Percentiles rank a stretch among this genome's conserved stretches.
Evolutionary conservation across 176 grass and related monocot species (phyloP).

Genomic region (Raddia guianensis): DNA sequence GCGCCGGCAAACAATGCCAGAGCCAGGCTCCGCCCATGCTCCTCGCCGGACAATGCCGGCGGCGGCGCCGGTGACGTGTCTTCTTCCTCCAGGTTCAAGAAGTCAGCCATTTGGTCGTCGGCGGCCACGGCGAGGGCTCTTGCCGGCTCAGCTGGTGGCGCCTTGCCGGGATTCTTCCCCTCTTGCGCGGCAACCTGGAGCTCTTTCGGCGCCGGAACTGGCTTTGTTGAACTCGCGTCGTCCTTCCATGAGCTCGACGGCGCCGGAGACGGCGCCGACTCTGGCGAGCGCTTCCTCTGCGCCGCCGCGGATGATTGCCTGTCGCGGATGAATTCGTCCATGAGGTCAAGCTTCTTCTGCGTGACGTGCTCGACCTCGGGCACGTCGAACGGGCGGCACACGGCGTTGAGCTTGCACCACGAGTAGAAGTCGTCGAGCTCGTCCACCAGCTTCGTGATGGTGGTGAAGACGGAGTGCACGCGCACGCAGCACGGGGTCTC

Average conservation of each 20-base stretch:
- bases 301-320: constrained; percentile 15
- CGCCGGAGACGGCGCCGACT: not conserved
- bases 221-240: constrained; percentile 29
- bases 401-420: constrained; percentile 51
- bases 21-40: constrained; percentile 47
- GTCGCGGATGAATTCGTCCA: constrained; percentile 79
- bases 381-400: constrained; percentile 59
- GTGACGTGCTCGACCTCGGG: constrained; percentile 61
- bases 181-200: not conserved
- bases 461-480: constrained; percentile 53
- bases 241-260: not conserved
- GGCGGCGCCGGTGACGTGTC: not conserved
- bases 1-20: constrained; percentile 44
- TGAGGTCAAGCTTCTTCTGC: constrained; percentile 68
- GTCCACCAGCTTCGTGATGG: constrained; percentile 60
- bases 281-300: not conserved
- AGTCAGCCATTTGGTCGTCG: constrained; percentile 36
- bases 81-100: constrained; percentile 60
- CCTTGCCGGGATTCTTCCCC: constrained; percentile 1
- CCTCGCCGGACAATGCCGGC: constrained; percentile 27
- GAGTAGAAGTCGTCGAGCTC: constrained; percentile 68
- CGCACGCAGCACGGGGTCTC: constrained; percentile 47
- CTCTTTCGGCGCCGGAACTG: constrained; percentile 2
- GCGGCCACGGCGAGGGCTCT: not conserved
- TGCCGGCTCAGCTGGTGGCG: not conserved